Conservation (phyloP, 148 eudicot species). For the Fagopyrum esculentum region DNA sequence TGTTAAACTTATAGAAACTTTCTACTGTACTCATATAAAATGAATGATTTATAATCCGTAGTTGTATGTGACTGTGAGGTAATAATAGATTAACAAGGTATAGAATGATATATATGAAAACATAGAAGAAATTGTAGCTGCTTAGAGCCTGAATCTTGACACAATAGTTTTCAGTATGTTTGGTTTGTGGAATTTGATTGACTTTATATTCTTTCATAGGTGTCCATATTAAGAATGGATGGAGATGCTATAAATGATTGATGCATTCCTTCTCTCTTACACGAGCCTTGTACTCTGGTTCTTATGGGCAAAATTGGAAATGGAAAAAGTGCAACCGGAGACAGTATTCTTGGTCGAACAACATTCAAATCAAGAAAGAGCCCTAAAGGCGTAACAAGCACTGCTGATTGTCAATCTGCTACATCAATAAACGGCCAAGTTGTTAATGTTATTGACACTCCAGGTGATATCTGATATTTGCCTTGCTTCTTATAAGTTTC, state of each 20-base stretch:
- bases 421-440: slow-evolving; percentile 49
- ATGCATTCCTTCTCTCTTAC: background rate
- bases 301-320: slow-evolving; percentile 75
- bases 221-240: background rate
- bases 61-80: no score
- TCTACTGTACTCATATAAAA: no score
- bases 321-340: slow-evolving; percentile 85
- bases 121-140: no score
- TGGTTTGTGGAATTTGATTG: background rate
- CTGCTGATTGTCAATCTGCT: slow-evolving; percentile 56
- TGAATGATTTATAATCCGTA: no score
- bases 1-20: no score
- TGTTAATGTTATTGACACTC: slow-evolving; percentile 77
- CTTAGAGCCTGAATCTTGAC: no score
- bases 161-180: no score
- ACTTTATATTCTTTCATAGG: background rate
- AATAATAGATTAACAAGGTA: no score
- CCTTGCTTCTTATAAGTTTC: background rate
- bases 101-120: no score
- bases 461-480: slow-evolving; percentile 31
- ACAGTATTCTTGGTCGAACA: slow-evolving; percentile 53
- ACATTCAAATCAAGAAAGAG: slow-evolving; percentile 51
- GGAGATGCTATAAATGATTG: background rate
- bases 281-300: slow-evolving; percentile 31
- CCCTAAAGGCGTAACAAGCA: slow-evolving; percentile 55